Evolutionary conservation across 345 rosid genomes (phyloP).

Genomic region (Hevea brasiliensis): DNA sequence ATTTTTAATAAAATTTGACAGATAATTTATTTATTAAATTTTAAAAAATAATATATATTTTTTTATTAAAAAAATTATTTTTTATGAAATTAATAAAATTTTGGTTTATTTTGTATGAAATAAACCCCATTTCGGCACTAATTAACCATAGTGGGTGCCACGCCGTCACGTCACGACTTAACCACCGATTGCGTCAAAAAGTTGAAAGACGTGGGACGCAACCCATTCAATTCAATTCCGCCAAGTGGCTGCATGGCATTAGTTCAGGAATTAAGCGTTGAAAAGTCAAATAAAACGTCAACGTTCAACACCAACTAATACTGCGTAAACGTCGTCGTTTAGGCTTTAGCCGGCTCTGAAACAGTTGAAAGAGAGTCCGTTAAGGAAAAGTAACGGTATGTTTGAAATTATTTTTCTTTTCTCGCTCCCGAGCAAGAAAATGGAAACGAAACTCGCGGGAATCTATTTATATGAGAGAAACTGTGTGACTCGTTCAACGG

Average conservation of each 20-base stretch:
- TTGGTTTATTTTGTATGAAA: too few relatives aligned
- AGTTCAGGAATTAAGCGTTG: neutral
- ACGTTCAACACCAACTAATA: neutral
- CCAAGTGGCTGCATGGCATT: conserved; percentile 1
- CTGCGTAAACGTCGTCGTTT: neutral
- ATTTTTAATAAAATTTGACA: too few relatives aligned
- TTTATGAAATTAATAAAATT: too few relatives aligned
- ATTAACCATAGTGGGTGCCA: neutral
- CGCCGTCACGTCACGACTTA: neutral
- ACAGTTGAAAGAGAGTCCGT: neutral
- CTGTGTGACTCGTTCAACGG: conserved; percentile 15
- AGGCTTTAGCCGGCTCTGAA: neutral
- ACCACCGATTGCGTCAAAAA: neutral
- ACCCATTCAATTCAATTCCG: neutral
- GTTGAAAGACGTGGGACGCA: neutral
- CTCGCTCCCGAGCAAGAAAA: too few relatives aligned
- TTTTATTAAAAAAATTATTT: too few relatives aligned
- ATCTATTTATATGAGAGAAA: neutral
- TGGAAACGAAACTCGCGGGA: conserved; percentile 21
- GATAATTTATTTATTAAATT: too few relatives aligned
- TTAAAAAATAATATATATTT: too few relatives aligned
- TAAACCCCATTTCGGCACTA: neutral
- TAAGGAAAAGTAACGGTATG: neutral
- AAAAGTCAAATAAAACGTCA: neutral
- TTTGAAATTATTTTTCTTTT: too few relatives aligned